Evolutionary conservation across 2,329 filamentous ascomycete genomes (phyloP).

Genomic region (Drechslerella coelobrocha): DNA sequence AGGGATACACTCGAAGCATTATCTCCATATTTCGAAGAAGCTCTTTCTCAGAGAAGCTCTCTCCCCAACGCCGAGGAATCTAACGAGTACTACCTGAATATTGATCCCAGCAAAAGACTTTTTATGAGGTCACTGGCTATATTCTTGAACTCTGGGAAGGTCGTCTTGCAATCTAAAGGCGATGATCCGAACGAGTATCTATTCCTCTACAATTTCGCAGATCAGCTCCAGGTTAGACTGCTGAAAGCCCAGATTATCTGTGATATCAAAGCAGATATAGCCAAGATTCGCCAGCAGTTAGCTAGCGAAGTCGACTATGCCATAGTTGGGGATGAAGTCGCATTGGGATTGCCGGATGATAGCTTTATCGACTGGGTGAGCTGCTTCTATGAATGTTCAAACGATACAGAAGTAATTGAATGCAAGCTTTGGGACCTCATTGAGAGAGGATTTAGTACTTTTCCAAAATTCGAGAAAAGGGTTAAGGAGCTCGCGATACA

Average conservation of each 20-base stretch:
- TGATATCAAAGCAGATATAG: not conserved
- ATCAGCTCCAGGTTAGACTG: not conserved
- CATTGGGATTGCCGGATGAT: no score
- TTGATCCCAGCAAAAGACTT: no score
- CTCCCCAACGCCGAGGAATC: no score
- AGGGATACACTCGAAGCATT: no score
- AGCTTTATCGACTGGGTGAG: slow-evolving; percentile 24
- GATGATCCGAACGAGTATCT: slow-evolving; percentile 3
- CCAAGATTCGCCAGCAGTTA: not conserved
- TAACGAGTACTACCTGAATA: no score
- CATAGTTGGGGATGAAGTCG: slow-evolving; percentile 5
- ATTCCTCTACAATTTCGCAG: slow-evolving; percentile 19
- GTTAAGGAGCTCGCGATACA: not conserved
- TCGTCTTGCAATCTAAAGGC: no score
- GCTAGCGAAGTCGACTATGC: not conserved
- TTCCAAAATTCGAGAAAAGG: not conserved
- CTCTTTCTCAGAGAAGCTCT: no score
- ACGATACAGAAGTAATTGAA: slow-evolving; percentile 4
- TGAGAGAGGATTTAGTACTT: not conserved
- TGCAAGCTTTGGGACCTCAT: slow-evolving; percentile 15
- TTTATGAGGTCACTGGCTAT: no score
- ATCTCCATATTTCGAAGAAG: no score
- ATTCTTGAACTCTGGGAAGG: no score
- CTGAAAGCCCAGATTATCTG: slow-evolving; percentile 7
- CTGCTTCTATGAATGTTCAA: slow-evolving; percentile 24